Evolutionary conservation across 306 rosid species (phyloP).

Genomic region (Glycine tomentella): DNA sequence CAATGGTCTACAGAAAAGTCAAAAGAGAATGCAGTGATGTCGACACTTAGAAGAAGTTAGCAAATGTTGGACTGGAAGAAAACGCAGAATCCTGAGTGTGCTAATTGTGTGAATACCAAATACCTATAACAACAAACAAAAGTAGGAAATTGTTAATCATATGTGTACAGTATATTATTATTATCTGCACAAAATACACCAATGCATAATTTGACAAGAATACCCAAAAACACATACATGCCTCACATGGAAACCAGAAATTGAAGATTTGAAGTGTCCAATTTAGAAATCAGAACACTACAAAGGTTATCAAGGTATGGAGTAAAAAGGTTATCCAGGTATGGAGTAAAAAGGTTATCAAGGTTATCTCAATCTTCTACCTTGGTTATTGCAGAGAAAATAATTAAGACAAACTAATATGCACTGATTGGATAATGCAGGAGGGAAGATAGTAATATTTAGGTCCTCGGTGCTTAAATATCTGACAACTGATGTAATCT

Average conservation of each 20-base stretch:
- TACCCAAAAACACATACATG: too few relatives aligned
- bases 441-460: conserved; percentile 89
- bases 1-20: too few relatives aligned
- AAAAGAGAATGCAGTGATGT: too few relatives aligned
- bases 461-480: conserved; percentile 65
- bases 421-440: conserved; percentile 54
- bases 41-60: too few relatives aligned
- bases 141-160: too few relatives aligned
- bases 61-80: too few relatives aligned
- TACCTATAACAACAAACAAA: too few relatives aligned
- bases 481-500: conserved; percentile 60
- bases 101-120: too few relatives aligned
- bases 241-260: conserved; percentile 24
- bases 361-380: not conserved
- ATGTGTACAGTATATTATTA: too few relatives aligned
- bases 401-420: conserved; percentile 7
- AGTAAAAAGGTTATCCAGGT: conserved; percentile 67
- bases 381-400: conserved; percentile 8
- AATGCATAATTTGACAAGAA: too few relatives aligned
- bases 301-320: conserved; percentile 70
- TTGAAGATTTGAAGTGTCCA: conserved; percentile 42
- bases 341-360: conserved; percentile 31
- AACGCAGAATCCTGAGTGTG: too few relatives aligned
- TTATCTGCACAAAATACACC: too few relatives aligned
- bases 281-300: not conserved